A percentile compares a stretch with the other conserved stretches of the same genome.
Conservation (phyloP, 495 filamentous ascomycete genomes). For the Tuber brumale region DNA sequence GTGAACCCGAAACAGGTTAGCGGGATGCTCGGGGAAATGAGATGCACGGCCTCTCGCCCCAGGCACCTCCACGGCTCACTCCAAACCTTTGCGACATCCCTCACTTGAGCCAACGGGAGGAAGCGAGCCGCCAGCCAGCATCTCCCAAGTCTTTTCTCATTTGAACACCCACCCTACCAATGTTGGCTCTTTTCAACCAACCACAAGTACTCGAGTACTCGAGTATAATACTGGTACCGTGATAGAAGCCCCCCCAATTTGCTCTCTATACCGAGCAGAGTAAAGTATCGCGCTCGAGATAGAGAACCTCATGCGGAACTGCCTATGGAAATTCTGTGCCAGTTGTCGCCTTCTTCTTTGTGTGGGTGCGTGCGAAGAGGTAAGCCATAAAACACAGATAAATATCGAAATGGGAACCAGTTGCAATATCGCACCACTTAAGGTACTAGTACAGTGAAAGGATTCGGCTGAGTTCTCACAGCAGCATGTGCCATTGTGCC, state of each 20-base stretch:
- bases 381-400: not conserved
- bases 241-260: not conserved
- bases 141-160: not conserved
- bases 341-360: not conserved
- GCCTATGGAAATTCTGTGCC: not conserved
- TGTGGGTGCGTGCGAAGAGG: not conserved
- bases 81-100: conserved; percentile 13
- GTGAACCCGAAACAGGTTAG: conserved; percentile 28
- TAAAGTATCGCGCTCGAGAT: not conserved
- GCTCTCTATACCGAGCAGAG: not conserved
- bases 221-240: not conserved
- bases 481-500: not conserved
- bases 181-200: not conserved
- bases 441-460: not conserved
- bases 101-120: not conserved
- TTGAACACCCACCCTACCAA: not conserved
- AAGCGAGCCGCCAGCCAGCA: not conserved
- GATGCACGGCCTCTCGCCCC: conserved; percentile 35
- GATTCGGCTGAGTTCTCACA: not conserved
- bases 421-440: not conserved
- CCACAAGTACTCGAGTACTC: not conserved
- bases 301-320: not conserved
- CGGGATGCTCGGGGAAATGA: conserved; percentile 34
- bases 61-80: conserved; percentile 24
- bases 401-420: not conserved